These are phyloP conservation scores for Nissolia schottii DNA, from an alignment of 306 rosid genomes.

Conservation along the genomic window DNA sequence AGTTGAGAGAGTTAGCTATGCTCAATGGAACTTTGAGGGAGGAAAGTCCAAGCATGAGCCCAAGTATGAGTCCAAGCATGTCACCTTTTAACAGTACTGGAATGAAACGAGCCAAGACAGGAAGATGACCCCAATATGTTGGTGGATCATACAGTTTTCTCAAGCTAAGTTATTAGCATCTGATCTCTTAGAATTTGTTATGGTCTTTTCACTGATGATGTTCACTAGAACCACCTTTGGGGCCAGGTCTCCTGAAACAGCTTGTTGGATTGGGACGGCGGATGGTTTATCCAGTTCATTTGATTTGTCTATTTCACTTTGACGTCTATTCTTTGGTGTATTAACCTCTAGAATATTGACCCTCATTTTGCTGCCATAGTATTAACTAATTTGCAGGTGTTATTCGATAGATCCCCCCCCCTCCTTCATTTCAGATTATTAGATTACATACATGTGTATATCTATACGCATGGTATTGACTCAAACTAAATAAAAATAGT, in stretches of 20 bases:
- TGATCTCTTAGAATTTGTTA: conserved; percentile 27
- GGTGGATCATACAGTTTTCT: conserved; percentile 17
- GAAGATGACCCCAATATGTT: conserved; percentile 49
- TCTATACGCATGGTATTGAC: conserved; percentile 32
- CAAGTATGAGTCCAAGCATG: conserved; percentile 83
- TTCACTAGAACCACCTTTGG: conserved; percentile 30
- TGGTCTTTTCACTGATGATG: conserved; percentile 20
- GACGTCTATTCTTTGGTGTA: conserved; percentile 53
- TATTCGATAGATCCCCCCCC: background rate
- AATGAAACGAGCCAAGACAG: conserved; percentile 90
- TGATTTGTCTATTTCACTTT: conserved; percentile 6
- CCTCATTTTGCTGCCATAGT: conserved; percentile 35
- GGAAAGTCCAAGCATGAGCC: conserved; percentile 94
- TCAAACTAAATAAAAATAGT: conserved; percentile 30
- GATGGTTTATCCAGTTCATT: conserved; percentile 23
- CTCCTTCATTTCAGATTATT: conserved; percentile 4
- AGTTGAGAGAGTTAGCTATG: conserved; percentile 80
- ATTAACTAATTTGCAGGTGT: conserved; percentile 34
- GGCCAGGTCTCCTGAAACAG: conserved; percentile 27
- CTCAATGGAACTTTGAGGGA: conserved; percentile 87
- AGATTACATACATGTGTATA: conserved; percentile 26
- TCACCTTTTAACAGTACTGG: conserved; percentile 83
- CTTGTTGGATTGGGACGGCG: conserved; percentile 15
- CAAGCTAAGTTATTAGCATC: conserved; percentile 30
- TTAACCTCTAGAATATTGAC: conserved; percentile 38